These are phyloP conservation scores for Sclerotiophoma versabilis DNA, from an alignment of 2,329 filamentous ascomycete genomes.

Conservation along the genomic window DNA sequence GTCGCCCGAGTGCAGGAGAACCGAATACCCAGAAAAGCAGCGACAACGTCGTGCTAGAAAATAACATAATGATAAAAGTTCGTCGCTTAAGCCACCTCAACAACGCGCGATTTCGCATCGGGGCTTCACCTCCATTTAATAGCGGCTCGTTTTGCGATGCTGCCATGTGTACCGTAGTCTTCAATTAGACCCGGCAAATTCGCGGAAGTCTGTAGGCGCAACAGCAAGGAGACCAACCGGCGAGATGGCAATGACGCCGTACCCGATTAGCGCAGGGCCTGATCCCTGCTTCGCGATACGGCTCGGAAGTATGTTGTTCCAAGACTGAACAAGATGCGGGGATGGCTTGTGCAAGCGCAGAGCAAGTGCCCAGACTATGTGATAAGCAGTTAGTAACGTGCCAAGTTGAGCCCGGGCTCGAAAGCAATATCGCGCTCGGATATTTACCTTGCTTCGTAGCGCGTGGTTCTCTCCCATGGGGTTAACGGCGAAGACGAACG, in stretches of 20 bases:
- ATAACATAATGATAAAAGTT: conserved; percentile 28
- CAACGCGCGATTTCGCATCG: conserved; percentile 12
- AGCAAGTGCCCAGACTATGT: conserved; percentile 3
- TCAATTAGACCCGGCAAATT: conserved; percentile 5
- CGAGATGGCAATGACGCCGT: conserved; percentile 7
- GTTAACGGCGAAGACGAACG: background rate
- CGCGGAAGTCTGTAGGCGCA: conserved; percentile 6
- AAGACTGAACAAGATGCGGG: conserved; percentile 16
- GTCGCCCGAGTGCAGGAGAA: conserved; percentile 7
- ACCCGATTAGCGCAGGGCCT: conserved; percentile 7
- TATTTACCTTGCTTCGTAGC: conserved; percentile 9
- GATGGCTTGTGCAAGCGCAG: conserved; percentile 11
- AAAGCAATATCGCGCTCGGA: background rate
- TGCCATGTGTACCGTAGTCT: conserved; percentile 13
- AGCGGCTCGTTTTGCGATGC: conserved; percentile 16
- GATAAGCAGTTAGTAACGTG: conserved; percentile 6
- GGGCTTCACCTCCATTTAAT: conserved; percentile 15
- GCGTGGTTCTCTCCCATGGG: conserved; percentile 3
- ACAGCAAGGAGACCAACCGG: conserved; percentile 1
- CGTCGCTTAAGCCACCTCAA: conserved; percentile 26
- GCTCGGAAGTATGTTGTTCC: conserved; percentile 13
- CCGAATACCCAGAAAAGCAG: conserved; percentile 35
- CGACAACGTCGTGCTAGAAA: conserved; percentile 24
- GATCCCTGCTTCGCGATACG: background rate
- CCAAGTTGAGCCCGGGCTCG: conserved; percentile 1